Percentiles rank a stretch among this genome's conserved stretches.
phyloP scores from a whole-genome alignment of 1,284 basidiomycete species.

The Heterobasidion parviporum region DNA sequence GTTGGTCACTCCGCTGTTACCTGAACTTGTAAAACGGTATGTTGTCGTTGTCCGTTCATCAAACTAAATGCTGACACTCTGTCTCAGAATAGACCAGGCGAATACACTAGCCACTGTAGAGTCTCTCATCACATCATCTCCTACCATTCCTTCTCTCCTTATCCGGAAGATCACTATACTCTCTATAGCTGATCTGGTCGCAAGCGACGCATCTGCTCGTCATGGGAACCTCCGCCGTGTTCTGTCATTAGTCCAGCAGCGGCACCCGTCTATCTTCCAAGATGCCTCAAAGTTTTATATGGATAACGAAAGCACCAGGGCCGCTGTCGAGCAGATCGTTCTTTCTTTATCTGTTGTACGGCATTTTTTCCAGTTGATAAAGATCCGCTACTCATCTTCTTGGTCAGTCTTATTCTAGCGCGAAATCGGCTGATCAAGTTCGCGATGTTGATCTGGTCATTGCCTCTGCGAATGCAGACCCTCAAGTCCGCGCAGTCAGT shows the following conservation, averaged over 20 bases:
- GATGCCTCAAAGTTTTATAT: slow-evolving; percentile 29
- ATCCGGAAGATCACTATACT: slow-evolving; percentile 27
- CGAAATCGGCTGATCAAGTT: neutral
- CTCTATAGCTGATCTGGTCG: slow-evolving; percentile 24
- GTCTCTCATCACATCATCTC: neutral
- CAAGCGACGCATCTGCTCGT: slow-evolving; percentile 12
- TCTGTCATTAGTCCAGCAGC: slow-evolving; percentile 40
- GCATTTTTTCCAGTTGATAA: slow-evolving; percentile 2
- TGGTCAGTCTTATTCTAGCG: neutral
- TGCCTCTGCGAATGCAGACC: slow-evolving; percentile 44
- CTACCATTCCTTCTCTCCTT: slow-evolving; percentile 27
- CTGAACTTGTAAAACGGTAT: slow-evolving; percentile 35
- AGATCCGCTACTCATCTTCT: neutral
- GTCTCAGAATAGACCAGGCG: neutral
- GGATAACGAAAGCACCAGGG: slow-evolving; percentile 29
- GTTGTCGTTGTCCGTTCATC: neutral
- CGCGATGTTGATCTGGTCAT: slow-evolving; percentile 35
- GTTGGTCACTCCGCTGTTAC: slow-evolving; percentile 46
- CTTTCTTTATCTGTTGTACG: slow-evolving; percentile 48
- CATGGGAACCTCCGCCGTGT: slow-evolving; percentile 13
- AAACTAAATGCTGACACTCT: neutral
- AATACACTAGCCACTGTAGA: neutral
- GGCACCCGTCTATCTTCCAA: slow-evolving; percentile 42
- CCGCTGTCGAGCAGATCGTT: slow-evolving; percentile 40
- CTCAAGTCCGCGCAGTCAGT: slow-evolving; percentile 40